Evolutionary conservation across 225 moss, liverwort and hornwort species (phyloP).

Genomic region (Pseudisothecium myosuroides): DNA sequence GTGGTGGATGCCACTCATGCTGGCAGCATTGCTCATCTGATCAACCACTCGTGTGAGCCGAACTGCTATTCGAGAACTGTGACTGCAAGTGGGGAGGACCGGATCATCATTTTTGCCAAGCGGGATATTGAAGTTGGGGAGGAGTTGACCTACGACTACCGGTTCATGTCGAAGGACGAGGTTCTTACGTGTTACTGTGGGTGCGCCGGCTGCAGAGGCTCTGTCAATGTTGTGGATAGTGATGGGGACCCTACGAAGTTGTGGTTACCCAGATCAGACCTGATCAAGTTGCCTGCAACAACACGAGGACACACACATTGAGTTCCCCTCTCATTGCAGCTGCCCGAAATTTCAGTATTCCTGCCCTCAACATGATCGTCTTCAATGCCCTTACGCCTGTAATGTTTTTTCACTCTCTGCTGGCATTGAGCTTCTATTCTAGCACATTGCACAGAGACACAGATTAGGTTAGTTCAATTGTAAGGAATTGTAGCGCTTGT

Average conservation of each 20-base stretch:
- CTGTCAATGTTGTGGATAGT: slow-evolving; percentile 72
- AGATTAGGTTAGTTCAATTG: not conserved
- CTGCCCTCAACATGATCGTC: not conserved
- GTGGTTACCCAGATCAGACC: slow-evolving; percentile 44
- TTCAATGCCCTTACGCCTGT: slow-evolving; percentile 7
- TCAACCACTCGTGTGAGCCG: slow-evolving; percentile 99
- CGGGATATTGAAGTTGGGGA: slow-evolving; percentile 60
- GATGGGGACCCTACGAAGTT: slow-evolving; percentile 70
- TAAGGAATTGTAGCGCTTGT: not conserved
- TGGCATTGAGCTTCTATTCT: not conserved
- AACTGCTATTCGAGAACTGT: slow-evolving; percentile 96
- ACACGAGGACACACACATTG: slow-evolving; percentile 49
- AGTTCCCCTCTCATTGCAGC: not conserved
- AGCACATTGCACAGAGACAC: not conserved
- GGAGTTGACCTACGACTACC: slow-evolving; percentile 95
- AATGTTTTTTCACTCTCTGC: slow-evolving; percentile 4
- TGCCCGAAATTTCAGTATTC: not conserved
- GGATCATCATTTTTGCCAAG: slow-evolving; percentile 96
- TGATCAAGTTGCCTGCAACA: slow-evolving; percentile 51
- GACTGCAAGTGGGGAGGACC: slow-evolving; percentile 90
- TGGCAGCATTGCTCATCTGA: slow-evolving; percentile 94
- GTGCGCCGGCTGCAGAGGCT: slow-evolving; percentile 82
- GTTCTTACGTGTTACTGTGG: slow-evolving; percentile 95
- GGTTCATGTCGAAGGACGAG: slow-evolving; percentile 95
- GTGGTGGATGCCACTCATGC: slow-evolving; percentile 96